Conservation (phyloP, 2,329 filamentous ascomycete genomes). For the Magnaporthiopsis poae region DNA sequence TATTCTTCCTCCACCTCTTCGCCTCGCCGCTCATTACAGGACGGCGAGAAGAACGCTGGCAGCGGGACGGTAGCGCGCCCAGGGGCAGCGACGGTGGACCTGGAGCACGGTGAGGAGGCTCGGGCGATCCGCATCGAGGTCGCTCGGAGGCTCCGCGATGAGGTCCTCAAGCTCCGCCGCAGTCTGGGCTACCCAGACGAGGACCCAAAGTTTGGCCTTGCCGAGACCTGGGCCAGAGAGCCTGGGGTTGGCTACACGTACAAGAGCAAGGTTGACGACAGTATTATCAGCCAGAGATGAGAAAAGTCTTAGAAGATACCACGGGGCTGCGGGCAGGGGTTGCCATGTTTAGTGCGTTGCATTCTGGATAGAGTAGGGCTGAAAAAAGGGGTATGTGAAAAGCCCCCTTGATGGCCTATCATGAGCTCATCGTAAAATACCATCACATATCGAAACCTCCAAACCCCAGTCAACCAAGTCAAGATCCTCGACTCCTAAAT, state of each 20-base stretch:
- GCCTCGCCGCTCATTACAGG: not conserved
- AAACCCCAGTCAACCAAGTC: too few species aligned
- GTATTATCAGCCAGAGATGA: constrained; percentile 29
- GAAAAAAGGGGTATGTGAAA: not conserved
- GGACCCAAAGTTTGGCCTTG: constrained; percentile 64
- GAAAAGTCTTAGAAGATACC: not conserved
- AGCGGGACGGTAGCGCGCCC: not conserved
- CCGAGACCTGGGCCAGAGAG: constrained; percentile 66
- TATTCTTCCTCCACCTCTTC: not conserved
- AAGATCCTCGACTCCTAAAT: too few species aligned
- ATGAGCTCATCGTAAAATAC: not conserved
- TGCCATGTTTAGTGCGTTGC: not conserved
- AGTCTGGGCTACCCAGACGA: constrained; percentile 67
- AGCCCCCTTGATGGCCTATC: not conserved
- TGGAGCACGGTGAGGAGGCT: constrained; percentile 65
- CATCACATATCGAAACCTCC: too few species aligned
- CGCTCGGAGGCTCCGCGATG: constrained; percentile 64
- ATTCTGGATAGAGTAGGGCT: not conserved
- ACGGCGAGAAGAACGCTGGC: not conserved
- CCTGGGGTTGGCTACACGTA: constrained; percentile 34
- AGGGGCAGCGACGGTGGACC: constrained; percentile 21
- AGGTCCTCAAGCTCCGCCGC: constrained; percentile 69
- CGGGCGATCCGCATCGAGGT: constrained; percentile 69
- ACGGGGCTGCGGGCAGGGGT: not conserved
- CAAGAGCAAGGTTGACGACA: constrained; percentile 45